Evolutionary conservation across 2,329 filamentous ascomycete genomes (phyloP).

Genomic region (Teratosphaeria gauchensis): DNA sequence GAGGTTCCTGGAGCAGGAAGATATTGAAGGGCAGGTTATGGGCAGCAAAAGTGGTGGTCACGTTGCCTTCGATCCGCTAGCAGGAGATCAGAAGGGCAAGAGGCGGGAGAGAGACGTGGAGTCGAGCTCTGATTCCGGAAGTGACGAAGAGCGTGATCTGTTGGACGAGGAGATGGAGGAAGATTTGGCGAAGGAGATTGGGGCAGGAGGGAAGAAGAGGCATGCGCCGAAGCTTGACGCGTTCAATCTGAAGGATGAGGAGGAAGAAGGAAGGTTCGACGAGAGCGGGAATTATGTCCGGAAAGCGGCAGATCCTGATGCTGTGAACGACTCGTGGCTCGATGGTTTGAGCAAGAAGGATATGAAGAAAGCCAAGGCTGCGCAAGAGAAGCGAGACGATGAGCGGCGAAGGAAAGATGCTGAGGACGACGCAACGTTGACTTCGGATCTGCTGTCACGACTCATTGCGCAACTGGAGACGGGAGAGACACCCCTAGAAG

Average conservation of each 20-base stretch:
- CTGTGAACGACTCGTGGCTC: conserved; percentile 84
- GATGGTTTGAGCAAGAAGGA: conserved; percentile 90
- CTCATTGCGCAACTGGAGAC: conserved; percentile 66
- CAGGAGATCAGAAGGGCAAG: conserved; percentile 46
- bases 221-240: conserved; percentile 91
- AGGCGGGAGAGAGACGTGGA: conserved; percentile 16
- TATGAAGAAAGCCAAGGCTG: conserved; percentile 77
- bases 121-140: conserved; percentile 15
- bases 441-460: conserved; percentile 60
- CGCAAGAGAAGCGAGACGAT: conserved; percentile 73
- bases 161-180: conserved; percentile 48
- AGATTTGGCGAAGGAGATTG: conserved; percentile 78
- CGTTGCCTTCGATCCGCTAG: conserved; percentile 48
- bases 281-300: conserved; percentile 84
- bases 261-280: conserved; percentile 89
- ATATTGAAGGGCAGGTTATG: conserved; percentile 72
- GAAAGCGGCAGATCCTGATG: conserved; percentile 80
- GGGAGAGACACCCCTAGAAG: conserved; percentile 80
- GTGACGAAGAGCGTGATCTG: conserved; percentile 56
- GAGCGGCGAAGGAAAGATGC: conserved; percentile 63
- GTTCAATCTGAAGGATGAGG: conserved; percentile 85
- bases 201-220: conserved; percentile 79
- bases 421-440: conserved; percentile 64
- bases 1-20: conserved; percentile 48
- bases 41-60: conserved; percentile 65